Base-by-base conservation (phyloP, 2,329 filamentous ascomycete genomes). In the Stachybotrys elegans region DNA sequence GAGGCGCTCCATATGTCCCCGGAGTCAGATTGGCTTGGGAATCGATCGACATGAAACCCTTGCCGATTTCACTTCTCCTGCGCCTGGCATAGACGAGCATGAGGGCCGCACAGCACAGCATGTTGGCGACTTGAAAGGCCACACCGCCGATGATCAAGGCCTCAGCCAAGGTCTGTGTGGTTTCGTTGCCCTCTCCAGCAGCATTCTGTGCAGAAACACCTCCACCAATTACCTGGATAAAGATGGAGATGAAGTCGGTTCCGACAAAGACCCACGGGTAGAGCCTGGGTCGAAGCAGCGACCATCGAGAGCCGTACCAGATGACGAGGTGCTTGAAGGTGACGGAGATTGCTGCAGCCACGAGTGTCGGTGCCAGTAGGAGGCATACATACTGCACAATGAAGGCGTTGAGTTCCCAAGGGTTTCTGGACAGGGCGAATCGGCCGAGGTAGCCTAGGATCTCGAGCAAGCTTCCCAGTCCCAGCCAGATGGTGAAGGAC, bases 251-350 rank as follows among this genome's bases (percentile, higher is more conserved):
- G 40, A 72, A 51, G 48, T 77, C 73, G 54, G 66, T 71, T 4
- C 65, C 61, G 44, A 77, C 70, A 57, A 77, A 76, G 42, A 76
- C 68, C 49, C 66, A 70, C 3, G 72, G 70, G 49, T 75, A 76
- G 1, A 69, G 61, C 5, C 52, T 56, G 1, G 73, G 69, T 20
- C 57, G 59, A 22, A 73, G 51, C 2, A 65, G 53, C 0, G 67
- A 71, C 48, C 62, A 60, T 31, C 67, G 57, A 0, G 63, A 55
- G 1, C 69, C 70, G 29, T 69, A 66, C 51, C 66, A 65, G 6
- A 70, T 48, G 29, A 72, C 64, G 7, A 73, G 58, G 51, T 71
- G 68, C 51, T 72, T 72, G 22, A 73, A 59, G 0, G 68, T 71
- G 17, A 74, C 55, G 35, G 71, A 73, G 36, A 73, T 69, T 21